A percentile compares a stretch with the other conserved stretches of the same genome.
These are phyloP conservation scores for Quercus wislizeni DNA, from an alignment of 306 rosid species.

Conservation along the genomic window DNA sequence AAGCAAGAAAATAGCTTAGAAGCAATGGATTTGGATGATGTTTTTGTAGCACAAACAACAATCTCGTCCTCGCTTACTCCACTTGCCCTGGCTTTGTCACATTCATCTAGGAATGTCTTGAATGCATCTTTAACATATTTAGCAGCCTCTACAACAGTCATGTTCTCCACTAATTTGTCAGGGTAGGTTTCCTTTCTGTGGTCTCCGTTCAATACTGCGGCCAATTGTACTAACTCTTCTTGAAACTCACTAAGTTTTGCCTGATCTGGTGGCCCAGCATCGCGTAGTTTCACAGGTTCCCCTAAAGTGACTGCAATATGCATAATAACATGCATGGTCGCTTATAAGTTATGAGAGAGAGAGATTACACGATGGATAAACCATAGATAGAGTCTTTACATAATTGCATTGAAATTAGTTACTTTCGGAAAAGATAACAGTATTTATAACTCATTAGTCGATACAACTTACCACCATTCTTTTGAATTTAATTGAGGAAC, in stretches of 20 bases:
- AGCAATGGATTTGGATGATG: constrained; percentile 24
- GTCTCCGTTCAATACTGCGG: constrained; percentile 65
- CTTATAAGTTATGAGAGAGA: too few species aligned
- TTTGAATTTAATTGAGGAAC: too few species aligned
- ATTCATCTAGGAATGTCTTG: constrained; percentile 41
- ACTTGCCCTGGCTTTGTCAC: constrained; percentile 50
- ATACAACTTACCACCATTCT: too few species aligned
- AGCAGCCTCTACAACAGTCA: constrained; percentile 46
- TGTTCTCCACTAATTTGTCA: constrained; percentile 42
- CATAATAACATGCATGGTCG: neutral
- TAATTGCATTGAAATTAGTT: too few species aligned
- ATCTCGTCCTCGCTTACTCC: constrained; percentile 51
- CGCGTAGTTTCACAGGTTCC: constrained; percentile 48
- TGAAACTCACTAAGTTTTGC: constrained; percentile 55
- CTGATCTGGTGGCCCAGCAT: constrained; percentile 29
- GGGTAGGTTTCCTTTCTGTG: constrained; percentile 44
- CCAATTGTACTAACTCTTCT: constrained; percentile 58
- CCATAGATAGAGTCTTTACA: neutral
- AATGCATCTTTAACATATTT: constrained; percentile 48
- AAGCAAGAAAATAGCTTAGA: constrained; percentile 49
- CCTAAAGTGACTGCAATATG: constrained; percentile 40
- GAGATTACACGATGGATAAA: too few species aligned
- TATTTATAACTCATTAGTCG: too few species aligned
- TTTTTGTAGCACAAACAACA: constrained; percentile 28
- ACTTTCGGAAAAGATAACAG: too few species aligned